A percentile compares a stretch with the other conserved stretches of the same genome.
Conservation (phyloP, 2,329 filamentous ascomycete species). For the Trichoderma pleuroti region DNA sequence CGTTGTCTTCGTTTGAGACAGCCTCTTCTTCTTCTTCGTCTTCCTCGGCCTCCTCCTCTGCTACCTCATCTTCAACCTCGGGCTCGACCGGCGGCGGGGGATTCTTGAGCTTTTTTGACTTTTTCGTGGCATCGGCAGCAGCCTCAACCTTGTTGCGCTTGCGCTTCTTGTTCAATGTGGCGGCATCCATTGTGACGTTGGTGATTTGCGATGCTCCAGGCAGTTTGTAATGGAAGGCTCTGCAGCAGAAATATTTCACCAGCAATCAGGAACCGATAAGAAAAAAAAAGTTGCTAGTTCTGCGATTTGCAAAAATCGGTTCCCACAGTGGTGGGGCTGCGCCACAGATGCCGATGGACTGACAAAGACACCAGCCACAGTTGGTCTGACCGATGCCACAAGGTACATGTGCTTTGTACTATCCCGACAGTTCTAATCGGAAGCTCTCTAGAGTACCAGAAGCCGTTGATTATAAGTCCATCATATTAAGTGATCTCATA, state of each 20-base stretch:
- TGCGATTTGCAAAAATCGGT: constrained; percentile 13
- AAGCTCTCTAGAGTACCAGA: neutral
- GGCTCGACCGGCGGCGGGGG: constrained; percentile 25
- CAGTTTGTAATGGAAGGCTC: constrained; percentile 1
- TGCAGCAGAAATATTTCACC: constrained; percentile 18
- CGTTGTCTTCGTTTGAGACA: constrained; percentile 24
- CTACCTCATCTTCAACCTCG: constrained; percentile 29
- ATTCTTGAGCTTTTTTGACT: constrained; percentile 42
- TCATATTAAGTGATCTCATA: neutral
- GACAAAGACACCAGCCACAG: constrained; percentile 18
- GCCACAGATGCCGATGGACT: constrained; percentile 19
- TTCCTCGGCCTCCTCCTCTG: constrained; percentile 24
- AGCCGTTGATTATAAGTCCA: neutral
- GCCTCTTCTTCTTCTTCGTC: constrained; percentile 30
- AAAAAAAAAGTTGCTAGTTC: constrained; percentile 23
- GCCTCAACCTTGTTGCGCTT: constrained; percentile 38
- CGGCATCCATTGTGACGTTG: constrained; percentile 32
- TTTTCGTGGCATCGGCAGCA: constrained; percentile 24
- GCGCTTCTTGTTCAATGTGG: constrained; percentile 43
- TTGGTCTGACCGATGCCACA: neutral
- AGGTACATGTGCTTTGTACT: neutral
- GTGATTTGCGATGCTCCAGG: neutral
- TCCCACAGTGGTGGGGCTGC: constrained; percentile 1
- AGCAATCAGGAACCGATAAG: constrained; percentile 22
- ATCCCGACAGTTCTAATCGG: no score